Percentiles rank a stretch among this genome's conserved stretches.
phyloP scores from a whole-genome alignment of 208 protist genomes.

The Crithidia bombi region DNA sequence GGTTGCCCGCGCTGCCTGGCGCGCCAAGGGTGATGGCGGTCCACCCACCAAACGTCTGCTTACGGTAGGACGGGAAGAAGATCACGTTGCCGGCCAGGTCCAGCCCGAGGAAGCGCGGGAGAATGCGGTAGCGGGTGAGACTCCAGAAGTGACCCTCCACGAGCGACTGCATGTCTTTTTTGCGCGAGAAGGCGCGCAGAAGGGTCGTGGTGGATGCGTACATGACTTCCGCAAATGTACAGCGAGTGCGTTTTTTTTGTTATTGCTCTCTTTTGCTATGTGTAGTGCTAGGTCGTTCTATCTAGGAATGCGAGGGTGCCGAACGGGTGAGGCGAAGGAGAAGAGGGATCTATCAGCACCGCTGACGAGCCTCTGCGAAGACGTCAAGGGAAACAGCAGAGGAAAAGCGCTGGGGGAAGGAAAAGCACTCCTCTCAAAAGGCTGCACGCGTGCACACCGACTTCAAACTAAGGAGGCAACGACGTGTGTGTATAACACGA shows the following conservation, averaged over 20 bases:
- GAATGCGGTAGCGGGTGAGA: conserved; percentile 86
- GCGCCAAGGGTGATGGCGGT: conserved; percentile 79
- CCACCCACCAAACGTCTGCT: conserved; percentile 83
- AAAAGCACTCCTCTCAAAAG: no score
- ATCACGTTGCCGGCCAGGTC: conserved; percentile 90
- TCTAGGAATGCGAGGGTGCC: background rate
- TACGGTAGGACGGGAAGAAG: conserved; percentile 82
- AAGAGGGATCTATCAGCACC: no score
- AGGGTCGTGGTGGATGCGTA: conserved; percentile 30
- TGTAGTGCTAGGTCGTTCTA: no score
- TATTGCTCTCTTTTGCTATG: background rate
- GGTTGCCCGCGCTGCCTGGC: conserved; percentile 37
- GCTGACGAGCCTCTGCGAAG: no score
- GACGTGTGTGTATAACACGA: background rate
- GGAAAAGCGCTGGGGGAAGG: background rate
- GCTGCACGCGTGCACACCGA: no score
- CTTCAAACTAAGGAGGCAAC: background rate
- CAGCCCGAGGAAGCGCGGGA: conserved; percentile 71
- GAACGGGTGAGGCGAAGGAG: no score
- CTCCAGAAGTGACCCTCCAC: conserved; percentile 88
- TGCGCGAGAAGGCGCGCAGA: conserved; percentile 38
- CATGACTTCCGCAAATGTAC: conserved; percentile 22
- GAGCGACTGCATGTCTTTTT: conserved; percentile 50
- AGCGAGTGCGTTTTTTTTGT: background rate
- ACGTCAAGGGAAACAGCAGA: background rate